Evolutionary conservation across 2,329 filamentous ascomycete species (phyloP).

Genomic region (Alternaria burnsii): DNA sequence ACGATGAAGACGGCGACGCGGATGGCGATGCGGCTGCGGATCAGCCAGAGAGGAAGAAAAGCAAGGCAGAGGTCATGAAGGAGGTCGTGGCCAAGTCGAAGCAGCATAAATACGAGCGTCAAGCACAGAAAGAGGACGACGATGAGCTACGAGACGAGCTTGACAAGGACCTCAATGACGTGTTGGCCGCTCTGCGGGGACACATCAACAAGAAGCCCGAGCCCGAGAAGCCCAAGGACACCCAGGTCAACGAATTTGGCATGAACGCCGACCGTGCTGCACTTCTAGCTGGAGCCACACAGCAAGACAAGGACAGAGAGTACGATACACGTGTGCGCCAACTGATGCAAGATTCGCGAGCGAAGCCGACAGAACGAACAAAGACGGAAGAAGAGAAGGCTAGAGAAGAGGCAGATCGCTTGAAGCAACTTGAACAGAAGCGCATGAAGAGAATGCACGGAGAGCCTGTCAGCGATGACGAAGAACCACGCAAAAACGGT

Average conservation of each 20-base stretch:
- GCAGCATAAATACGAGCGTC: conserved; percentile 90
- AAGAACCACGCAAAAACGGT: conserved; percentile 61
- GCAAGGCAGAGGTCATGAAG: conserved; percentile 96
- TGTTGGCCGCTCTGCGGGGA: conserved; percentile 74
- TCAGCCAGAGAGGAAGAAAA: conserved; percentile 85
- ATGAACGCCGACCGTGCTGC: conserved; percentile 70
- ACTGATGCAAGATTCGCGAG: conserved; percentile 83
- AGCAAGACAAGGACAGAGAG: conserved; percentile 77
- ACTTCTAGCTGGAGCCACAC: conserved; percentile 67
- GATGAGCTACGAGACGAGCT: conserved; percentile 85
- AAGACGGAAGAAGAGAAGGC: conserved; percentile 66
- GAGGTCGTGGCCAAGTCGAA: conserved; percentile 98
- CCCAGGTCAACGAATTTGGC: conserved; percentile 50
- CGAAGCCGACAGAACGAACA: conserved; percentile 84
- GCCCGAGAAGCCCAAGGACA: conserved; percentile 52
- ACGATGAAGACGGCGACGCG: conserved; percentile 58
- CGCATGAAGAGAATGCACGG: conserved; percentile 87
- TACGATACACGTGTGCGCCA: conserved; percentile 87
- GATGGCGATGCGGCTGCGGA: conserved; percentile 49
- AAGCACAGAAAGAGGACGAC: conserved; percentile 91
- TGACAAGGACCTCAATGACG: conserved; percentile 80
- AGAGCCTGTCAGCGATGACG: conserved; percentile 75
- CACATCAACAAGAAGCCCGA: conserved; percentile 61
- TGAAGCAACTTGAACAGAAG: conserved; percentile 84
- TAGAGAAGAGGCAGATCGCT: conserved; percentile 76